phyloP scores from a whole-genome alignment of 345 rosid species.

The Syzygium aqueum region DNA sequence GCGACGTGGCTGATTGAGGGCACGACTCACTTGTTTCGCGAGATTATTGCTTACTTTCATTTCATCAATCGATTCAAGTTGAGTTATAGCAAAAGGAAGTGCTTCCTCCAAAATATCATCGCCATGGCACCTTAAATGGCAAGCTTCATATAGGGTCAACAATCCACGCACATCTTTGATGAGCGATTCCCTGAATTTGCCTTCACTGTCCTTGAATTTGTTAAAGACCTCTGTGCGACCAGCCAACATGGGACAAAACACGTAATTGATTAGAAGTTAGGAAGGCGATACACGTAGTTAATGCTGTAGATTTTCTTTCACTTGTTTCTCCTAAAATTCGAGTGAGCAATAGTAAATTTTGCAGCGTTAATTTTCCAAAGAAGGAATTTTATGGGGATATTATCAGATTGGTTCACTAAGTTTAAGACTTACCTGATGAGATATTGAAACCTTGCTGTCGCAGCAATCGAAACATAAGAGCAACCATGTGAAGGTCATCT shows the following conservation, averaged over 20 bases:
- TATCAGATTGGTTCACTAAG: not conserved
- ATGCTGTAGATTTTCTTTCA: not conserved
- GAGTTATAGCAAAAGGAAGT: not conserved
- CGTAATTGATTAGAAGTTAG: not conserved
- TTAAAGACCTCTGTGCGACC: constrained; percentile 4
- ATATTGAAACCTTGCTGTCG: constrained; percentile 1
- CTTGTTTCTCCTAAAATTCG: not conserved
- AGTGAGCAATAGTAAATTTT: not conserved
- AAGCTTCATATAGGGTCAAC: constrained; percentile 12
- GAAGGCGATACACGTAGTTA: not conserved
- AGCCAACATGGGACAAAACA: not conserved
- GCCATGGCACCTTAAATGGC: constrained; percentile 3
- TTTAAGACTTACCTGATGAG: not conserved
- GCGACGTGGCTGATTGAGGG: not conserved
- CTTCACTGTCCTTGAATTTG: constrained; percentile 1
- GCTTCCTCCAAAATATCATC: constrained; percentile 8
- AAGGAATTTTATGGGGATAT: not conserved
- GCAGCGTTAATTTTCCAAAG: not conserved
- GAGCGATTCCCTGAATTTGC: constrained; percentile 1
- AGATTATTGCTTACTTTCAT: not conserved
- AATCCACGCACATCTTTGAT: not conserved
- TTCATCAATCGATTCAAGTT: not conserved
- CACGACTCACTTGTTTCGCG: not conserved
- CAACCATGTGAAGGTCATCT: not conserved
- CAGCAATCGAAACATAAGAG: constrained; percentile 2